Evolutionary conservation across 306 rosid species (phyloP).

Genomic region (Abrus precatorius): DNA sequence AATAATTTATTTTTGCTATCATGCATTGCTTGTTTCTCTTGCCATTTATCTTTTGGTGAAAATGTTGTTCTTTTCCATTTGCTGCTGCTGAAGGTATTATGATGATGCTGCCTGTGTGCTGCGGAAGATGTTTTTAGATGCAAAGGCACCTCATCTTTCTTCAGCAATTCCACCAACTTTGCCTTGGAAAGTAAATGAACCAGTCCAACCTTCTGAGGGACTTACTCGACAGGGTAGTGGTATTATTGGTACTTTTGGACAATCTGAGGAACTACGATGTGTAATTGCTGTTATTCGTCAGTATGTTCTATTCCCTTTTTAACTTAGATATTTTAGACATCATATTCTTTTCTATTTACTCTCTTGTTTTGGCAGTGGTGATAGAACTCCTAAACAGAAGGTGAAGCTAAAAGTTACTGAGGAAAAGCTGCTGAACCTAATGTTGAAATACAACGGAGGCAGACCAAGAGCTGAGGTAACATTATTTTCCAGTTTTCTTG

Average conservation of each 20-base stretch:
- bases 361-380: conserved; percentile 76
- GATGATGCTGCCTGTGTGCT: conserved; percentile 97
- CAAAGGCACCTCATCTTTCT: conserved; percentile 98
- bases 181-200: conserved; percentile 95
- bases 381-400: conserved; percentile 99
- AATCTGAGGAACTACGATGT: conserved; percentile 95
- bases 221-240: conserved; percentile 99
- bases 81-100: conserved; percentile 71
- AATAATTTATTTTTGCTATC: conserved; percentile 9
- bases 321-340: conserved; percentile 27
- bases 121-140: conserved; percentile 90
- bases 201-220: conserved; percentile 82
- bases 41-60: conserved; percentile 19
- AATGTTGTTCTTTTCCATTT: conserved; percentile 17
- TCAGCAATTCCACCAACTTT: conserved; percentile 90
- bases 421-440: conserved; percentile 88
- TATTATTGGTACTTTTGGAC: conserved; percentile 89
- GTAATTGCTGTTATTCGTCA: conserved; percentile 91
- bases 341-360: conserved; percentile 47
- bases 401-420: conserved; percentile 97
- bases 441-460: conserved; percentile 97
- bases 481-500: conserved; percentile 25
- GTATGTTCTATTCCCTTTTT: conserved; percentile 62
- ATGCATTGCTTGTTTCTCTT: conserved; percentile 17
- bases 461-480: conserved; percentile 91